Conservation (phyloP, 2,329 filamentous ascomycete species). For the Penicillium sp. region DNA sequence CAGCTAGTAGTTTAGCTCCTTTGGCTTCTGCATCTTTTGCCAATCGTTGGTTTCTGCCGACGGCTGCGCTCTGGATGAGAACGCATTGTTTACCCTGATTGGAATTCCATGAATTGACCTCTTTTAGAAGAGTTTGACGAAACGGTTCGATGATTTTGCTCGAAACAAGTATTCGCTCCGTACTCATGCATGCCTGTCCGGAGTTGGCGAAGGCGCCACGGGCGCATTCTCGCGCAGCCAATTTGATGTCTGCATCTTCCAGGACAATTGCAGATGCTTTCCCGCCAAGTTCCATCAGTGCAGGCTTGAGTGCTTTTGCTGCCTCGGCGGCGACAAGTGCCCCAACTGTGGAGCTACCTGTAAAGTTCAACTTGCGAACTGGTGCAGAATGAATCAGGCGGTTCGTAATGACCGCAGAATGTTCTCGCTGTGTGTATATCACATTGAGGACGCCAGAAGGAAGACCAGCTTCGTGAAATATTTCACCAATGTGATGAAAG, state of each 20-base stretch:
- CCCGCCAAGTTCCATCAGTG: conserved; percentile 61
- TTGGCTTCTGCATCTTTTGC: no score
- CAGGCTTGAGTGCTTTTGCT: conserved; percentile 60
- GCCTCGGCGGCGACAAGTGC: conserved; percentile 61
- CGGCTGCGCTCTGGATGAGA: no score
- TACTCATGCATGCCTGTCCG: no score
- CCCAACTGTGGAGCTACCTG: conserved; percentile 58
- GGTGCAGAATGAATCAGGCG: conserved; percentile 56
- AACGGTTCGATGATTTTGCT: no score
- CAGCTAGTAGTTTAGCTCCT: no score
- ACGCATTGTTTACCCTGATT: no score
- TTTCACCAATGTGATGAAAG: no score
- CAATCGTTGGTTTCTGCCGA: no score
- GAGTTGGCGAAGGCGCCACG: conserved; percentile 56
- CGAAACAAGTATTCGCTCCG: no score
- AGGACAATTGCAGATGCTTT: conserved; percentile 64
- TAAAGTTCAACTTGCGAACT: conserved; percentile 59
- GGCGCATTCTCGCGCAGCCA: conserved; percentile 34
- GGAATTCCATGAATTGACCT: no score
- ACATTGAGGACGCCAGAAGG: conserved; percentile 60
- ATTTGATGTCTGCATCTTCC: conserved; percentile 59
- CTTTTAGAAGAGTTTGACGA: no score
- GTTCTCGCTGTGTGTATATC: conserved; percentile 48
- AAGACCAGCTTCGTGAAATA: conserved; percentile 46
- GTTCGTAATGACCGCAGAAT: conserved; percentile 30